Evolutionary conservation across 768 basidiomycete genomes (phyloP), one percentile per base, ranked within the genome.

Genomic region (Termitomyces sp.): DNA sequence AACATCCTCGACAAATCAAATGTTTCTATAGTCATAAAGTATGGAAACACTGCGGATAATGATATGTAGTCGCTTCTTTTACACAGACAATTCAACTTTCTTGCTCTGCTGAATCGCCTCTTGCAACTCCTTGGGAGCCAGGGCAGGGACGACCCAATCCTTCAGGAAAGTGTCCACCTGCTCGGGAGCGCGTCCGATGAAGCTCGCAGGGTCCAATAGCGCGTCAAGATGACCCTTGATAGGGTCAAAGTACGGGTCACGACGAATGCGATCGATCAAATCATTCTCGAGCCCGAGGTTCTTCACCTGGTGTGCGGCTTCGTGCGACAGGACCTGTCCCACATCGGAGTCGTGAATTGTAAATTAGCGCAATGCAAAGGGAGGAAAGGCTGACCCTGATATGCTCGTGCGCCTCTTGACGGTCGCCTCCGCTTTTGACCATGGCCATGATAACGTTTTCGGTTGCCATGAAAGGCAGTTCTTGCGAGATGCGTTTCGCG

Each of bases 381-480:
- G 52, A 60, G 53, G 41, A 35, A 43, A 49, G 26, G 75, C 79
- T 61, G 62, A 91, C 91, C 60, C 96, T 79, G 69, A 98, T 94
- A 75, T 92, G 90, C 75, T 98, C 97, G 71, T 98, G 97, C 8
- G 93, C 93, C 74, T 93, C 94, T 71, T 98, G 97, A 36, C 97
- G 83, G 73, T 98, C 95, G 1, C 95, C 96, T 23, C 93, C 93
- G 51, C 84, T 86, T 74, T 92, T 97, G 62, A 98, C 97, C 46
- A 99, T 85, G 1, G 94, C 94, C 97, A 99, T 98, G 75, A 98
- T 98, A 74, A 99, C 83, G 72, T 99, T 99, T 74, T 99, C 97
- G 2, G 97, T 99, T 4, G 96, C 95, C 97, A 99, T 98, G 82
- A 98, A 98, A 1, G 97, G 97, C 36, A 99, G 82, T 72, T 99